Conservation (phyloP, 768 basidiomycete species). For the Boletellus sp. region DNA sequence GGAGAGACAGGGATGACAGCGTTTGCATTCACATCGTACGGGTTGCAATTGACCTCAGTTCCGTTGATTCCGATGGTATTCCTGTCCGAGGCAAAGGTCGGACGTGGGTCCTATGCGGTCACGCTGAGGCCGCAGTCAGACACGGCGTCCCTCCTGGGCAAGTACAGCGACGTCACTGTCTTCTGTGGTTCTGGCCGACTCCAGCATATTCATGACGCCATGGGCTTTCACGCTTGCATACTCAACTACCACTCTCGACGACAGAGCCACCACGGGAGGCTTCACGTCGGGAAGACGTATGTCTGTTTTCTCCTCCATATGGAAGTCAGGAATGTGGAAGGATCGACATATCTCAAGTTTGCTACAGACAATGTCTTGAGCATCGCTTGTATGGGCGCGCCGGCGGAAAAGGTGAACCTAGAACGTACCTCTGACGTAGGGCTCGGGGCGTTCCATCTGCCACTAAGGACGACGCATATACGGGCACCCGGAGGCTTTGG, state of each 20-base stretch:
- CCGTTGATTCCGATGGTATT: slow-evolving; percentile 21
- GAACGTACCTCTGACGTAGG: not conserved
- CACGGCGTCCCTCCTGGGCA: not conserved
- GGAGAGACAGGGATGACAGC: slow-evolving; percentile 10
- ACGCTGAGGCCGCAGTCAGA: slow-evolving; percentile 6
- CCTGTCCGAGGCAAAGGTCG: not conserved
- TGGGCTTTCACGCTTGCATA: slow-evolving; percentile 20
- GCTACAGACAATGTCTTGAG: slow-evolving; percentile 22
- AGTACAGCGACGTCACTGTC: slow-evolving; percentile 12
- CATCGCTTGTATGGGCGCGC: slow-evolving; percentile 7
- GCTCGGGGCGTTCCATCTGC: slow-evolving; percentile 7
- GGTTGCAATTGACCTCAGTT: slow-evolving; percentile 16
- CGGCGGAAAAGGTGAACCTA: not conserved
- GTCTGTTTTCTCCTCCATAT: slow-evolving; percentile 22
- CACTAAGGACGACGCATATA: slow-evolving; percentile 7
- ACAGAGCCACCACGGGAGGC: not conserved
- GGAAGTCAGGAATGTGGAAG: not conserved
- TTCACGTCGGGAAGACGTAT: slow-evolving; percentile 17
- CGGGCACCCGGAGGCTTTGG: slow-evolving; percentile 9
- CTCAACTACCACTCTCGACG: slow-evolving; percentile 18
- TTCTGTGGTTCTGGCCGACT: slow-evolving; percentile 17
- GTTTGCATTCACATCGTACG: slow-evolving; percentile 14
- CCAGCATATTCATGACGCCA: slow-evolving; percentile 5
- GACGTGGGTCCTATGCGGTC: slow-evolving; percentile 7
- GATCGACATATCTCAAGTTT: slow-evolving; percentile 23